A percentile compares a stretch with the other conserved stretches of the same genome.
These are phyloP conservation scores for Sclerotinia nivalis DNA, from an alignment of 2,329 filamentous ascomycete species.

Conservation along the genomic window DNA sequence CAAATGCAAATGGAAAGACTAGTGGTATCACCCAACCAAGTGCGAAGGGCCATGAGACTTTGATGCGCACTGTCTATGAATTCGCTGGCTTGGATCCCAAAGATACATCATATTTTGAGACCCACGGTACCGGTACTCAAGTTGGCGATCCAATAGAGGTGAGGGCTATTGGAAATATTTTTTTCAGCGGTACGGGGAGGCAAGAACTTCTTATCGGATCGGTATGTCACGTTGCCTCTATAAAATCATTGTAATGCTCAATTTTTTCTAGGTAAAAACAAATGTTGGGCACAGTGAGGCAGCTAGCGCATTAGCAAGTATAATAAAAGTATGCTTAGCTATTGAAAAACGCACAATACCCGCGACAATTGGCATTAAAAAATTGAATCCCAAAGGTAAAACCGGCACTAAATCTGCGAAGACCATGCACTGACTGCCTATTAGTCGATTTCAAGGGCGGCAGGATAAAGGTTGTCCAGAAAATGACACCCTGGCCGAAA, in stretches of 20 bases:
- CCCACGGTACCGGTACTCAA: conserved; percentile 21
- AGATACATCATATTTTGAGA: conserved; percentile 19
- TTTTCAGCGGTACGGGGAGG: not conserved
- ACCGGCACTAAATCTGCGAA: not conserved
- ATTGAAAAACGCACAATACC: conserved; percentile 16
- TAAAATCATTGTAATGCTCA: conserved; percentile 20
- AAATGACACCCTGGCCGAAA: conserved; percentile 19
- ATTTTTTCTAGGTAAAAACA: conserved; percentile 24
- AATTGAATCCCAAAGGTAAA: conserved; percentile 16
- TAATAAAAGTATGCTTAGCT: conserved; percentile 25
- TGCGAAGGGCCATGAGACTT: conserved; percentile 43
- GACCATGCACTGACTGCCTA: not conserved
- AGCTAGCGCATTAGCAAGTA: conserved; percentile 17
- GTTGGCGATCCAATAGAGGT: conserved; percentile 22
- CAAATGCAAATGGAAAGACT: conserved; percentile 43
- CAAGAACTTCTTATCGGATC: conserved; percentile 16
- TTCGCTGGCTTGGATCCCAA: conserved; percentile 16
- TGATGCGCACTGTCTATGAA: conserved; percentile 20
- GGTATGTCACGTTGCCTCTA: not conserved
- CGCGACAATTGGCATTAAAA: conserved; percentile 10
- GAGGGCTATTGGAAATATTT: conserved; percentile 7
- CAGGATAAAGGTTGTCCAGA: not conserved
- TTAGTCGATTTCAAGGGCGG: conserved; percentile 12
- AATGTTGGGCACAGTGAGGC: conserved; percentile 24
- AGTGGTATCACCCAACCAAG: conserved; percentile 44